Evolutionary conservation across 2,329 filamentous ascomycete species (phyloP), one percentile per base, ranked within the genome.

Genomic region (Didymella arachidicola): DNA sequence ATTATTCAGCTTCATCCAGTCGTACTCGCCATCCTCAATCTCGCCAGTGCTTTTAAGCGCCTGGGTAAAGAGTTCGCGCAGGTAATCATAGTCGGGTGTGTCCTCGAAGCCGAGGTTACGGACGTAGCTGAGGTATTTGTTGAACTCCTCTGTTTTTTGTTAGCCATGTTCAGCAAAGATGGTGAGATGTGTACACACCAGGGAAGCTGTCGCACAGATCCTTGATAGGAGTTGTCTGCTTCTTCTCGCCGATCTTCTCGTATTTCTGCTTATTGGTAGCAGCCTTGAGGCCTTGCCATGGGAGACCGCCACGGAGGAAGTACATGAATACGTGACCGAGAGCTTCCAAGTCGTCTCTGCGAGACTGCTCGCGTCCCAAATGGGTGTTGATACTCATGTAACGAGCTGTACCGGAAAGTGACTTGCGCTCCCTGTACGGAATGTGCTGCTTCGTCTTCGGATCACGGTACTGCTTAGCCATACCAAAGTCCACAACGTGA

Each of bases 371-470:
- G 60, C 95, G 89, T 53, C 95, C 95, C 66, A 98, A 81, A 84
- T 99, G 95, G 56, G 95, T 99, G 81, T 99, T 99, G 86, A 99
- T 98, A 81, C 92, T 96, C 95, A 98, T 98, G 80, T 99, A 99
- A 77, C 95, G 87, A 63, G 95, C 95, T 57, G 95, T 99, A 63
- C 95, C 95, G 4, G 94, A 98, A 60, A 99, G 83, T 5, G 94
- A 97, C 81, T 99, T 99, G 72, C 95, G 88, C 82, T 98, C 95
- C 72, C 95, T 87, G 79, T 98, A 98, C 12, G 95, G 93, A 68
- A 98, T 98, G 80, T 99, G 95, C 79, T 98, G 95, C 81, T 98
- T 98, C 36, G 95, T 97, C 84, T 98, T 98, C 56, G 95, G 95
- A 72, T 99, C 95, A 70, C 95, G 90, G 79, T 98, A 99, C 79